Conservation (phyloP, 768 basidiomycete genomes). For the Mycena leptocephala region DNA sequence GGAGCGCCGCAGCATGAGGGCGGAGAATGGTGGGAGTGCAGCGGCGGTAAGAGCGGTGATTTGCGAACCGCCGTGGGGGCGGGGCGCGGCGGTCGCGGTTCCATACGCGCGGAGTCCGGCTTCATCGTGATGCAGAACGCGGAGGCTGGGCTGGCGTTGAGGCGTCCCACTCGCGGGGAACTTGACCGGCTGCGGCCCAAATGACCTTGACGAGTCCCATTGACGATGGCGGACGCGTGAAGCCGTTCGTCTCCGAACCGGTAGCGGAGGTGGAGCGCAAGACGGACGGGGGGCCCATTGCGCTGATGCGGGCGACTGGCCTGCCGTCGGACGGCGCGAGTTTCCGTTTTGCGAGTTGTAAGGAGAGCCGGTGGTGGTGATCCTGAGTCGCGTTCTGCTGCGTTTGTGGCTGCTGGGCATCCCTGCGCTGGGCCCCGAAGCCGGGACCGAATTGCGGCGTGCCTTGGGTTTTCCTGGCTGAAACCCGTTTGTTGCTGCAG, state of each 20-base stretch:
- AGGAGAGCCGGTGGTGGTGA: slow-evolving; percentile 20
- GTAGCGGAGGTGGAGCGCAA: slow-evolving; percentile 29
- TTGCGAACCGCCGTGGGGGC: too few relatives aligned
- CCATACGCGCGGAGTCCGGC: not conserved
- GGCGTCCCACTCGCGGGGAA: too few relatives aligned
- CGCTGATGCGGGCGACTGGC: slow-evolving; percentile 23
- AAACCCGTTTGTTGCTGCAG: slow-evolving; percentile 30
- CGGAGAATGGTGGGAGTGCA: not conserved
- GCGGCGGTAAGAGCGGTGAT: not conserved
- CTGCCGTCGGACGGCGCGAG: slow-evolving; percentile 24
- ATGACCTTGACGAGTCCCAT: slow-evolving; percentile 17
- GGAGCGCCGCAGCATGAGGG: slow-evolving; percentile 46
- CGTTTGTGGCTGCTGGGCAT: slow-evolving; percentile 22
- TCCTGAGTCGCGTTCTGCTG: slow-evolving; percentile 13
- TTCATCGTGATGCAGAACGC: slow-evolving; percentile 33
- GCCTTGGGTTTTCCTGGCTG: slow-evolving; percentile 6
- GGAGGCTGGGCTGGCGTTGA: slow-evolving; percentile 26
- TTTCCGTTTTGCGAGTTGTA: slow-evolving; percentile 23
- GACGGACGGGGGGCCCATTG: slow-evolving; percentile 32
- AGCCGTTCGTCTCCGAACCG: slow-evolving; percentile 19
- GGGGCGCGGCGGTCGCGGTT: not conserved
- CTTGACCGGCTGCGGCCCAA: slow-evolving; percentile 23
- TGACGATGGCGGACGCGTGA: slow-evolving; percentile 15
- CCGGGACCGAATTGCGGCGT: slow-evolving; percentile 32
- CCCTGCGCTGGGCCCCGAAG: slow-evolving; percentile 10